phyloP scores from a whole-genome alignment of 2,329 filamentous ascomycete genomes.

The Fusarium poae region DNA sequence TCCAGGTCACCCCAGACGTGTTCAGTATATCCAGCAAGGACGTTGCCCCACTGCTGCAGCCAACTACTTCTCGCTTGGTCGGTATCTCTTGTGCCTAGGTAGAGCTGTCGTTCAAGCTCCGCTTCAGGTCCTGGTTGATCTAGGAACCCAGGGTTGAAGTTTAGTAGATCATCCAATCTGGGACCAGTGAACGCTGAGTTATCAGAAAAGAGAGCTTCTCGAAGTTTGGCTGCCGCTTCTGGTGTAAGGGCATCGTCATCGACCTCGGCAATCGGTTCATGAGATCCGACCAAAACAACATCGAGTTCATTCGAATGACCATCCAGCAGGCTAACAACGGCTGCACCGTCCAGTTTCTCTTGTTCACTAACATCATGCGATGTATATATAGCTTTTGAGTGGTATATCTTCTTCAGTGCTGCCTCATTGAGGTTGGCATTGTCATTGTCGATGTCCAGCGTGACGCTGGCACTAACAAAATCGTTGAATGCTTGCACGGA shows the following conservation, averaged over 20 bases:
- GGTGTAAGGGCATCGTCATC: conserved; percentile 43
- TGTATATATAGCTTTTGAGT: not conserved
- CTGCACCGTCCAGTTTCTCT: conserved; percentile 55
- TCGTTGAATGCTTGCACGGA: conserved; percentile 52
- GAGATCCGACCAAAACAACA: conserved; percentile 31
- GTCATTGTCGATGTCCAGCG: conserved; percentile 25
- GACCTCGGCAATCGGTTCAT: conserved; percentile 43
- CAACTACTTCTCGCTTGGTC: conserved; percentile 60
- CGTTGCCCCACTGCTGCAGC: conserved; percentile 68
- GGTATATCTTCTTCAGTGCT: not conserved
- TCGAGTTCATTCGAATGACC: conserved; percentile 43
- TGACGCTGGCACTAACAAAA: conserved; percentile 34
- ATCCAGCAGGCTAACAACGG: conserved; percentile 56
- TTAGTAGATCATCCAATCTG: conserved; percentile 62
- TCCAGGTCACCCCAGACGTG: conserved; percentile 77
- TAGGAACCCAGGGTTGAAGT: conserved; percentile 64
- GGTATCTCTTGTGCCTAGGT: conserved; percentile 57
- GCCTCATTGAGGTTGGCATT: not conserved
- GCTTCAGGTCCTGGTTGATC: conserved; percentile 39
- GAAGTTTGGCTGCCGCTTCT: conserved; percentile 52
- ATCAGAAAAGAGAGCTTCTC: conserved; percentile 55
- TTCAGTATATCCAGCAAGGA: conserved; percentile 70
- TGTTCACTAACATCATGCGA: conserved; percentile 28
- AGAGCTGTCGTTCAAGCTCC: conserved; percentile 38
- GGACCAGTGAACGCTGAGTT: conserved; percentile 14